Evolutionary conservation across 495 filamentous ascomycete species (phyloP), one percentile per base, ranked within the genome.

Genomic region (Aspergillus biplanus): DNA sequence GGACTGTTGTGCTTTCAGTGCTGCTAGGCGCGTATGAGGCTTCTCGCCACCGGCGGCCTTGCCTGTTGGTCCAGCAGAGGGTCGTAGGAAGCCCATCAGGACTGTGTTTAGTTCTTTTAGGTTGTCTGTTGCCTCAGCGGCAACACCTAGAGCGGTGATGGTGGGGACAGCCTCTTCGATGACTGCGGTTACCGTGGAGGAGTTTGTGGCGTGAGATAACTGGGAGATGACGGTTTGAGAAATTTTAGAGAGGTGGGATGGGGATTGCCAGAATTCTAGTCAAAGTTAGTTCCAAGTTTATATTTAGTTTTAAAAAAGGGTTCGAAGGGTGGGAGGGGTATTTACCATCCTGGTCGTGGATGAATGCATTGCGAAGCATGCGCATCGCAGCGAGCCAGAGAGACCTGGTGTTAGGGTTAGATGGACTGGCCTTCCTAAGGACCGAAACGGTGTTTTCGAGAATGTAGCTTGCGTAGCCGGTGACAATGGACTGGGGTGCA

Each of bases 381-480:
- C 80, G 77, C 56, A 97, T 79, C 6, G 90, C 84, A 1, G 78
- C 78, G 46, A 73, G 69, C 88, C 89, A 91, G 21, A 91, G 77
- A 39, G 82, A 72, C 66, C 77, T 81, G 31, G 85, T 80, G 48
- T 80, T 74, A 42, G 82, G 75, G 56, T 83, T 80, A 63, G 82
- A 79, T 5, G 81, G 76, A 53, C 78, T 76, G 31, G 76, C 71
- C 11, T 70, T 78, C 35, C 75, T 73, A 37, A 97, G 81, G n/a
- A 91, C 80, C 49, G 85, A 76, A 33, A 87, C 82, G 3, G 88
- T 84, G 64, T 80, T 87, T 33, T 96, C 92, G 64, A 97, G 72
- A n/a, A 95, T 80, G 70, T 95, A 92, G 63, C 86, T 89, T 21
- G 91, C 86, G 71, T 99, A 99, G 73, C 87, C 87, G 6, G 96